Percentiles rank a stretch among this genome's conserved stretches.
Conservation (phyloP, 2,329 filamentous ascomycete species). For the Elsinoe fawcettii region DNA sequence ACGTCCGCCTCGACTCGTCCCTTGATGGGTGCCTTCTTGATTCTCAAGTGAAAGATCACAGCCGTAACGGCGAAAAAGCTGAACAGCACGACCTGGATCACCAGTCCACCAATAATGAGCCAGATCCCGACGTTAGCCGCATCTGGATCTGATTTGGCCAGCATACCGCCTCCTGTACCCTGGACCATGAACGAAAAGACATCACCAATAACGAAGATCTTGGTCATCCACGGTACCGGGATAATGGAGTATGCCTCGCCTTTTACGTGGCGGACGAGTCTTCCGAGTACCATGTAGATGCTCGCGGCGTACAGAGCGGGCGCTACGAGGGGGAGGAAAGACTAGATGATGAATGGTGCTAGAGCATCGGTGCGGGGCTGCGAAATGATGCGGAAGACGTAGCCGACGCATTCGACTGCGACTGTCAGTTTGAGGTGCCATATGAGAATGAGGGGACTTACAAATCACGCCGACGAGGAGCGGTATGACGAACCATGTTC, state of each 20-base stretch:
- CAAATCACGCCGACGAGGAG: constrained; percentile 42
- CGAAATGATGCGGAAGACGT: constrained; percentile 29
- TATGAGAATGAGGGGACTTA: constrained; percentile 34
- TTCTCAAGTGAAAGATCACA: constrained; percentile 26
- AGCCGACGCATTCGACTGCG: constrained; percentile 43
- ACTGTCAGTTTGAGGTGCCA: no score
- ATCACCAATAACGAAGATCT: constrained; percentile 48
- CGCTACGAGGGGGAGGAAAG: constrained; percentile 40
- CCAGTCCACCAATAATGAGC: constrained; percentile 43
- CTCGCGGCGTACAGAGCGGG: constrained; percentile 44
- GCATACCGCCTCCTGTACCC: constrained; percentile 37
- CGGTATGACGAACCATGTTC: constrained; percentile 44
- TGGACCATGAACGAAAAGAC: constrained; percentile 44
- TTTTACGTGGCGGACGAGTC: constrained; percentile 37
- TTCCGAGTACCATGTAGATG: constrained; percentile 45
- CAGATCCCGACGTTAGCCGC: constrained; percentile 29
- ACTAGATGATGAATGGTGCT: constrained; percentile 38
- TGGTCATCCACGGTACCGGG: constrained; percentile 41
- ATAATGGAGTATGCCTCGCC: constrained; percentile 40
- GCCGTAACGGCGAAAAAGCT: constrained; percentile 38
- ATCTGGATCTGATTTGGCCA: constrained; percentile 34
- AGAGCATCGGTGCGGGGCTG: constrained; percentile 25
- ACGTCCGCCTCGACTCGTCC: constrained; percentile 16
- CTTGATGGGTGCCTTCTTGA: constrained; percentile 19
- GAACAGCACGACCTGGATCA: constrained; percentile 46